phyloP scores from a whole-genome alignment of 768 basidiomycete genomes.

The Phlebiopsis gigantea region DNA sequence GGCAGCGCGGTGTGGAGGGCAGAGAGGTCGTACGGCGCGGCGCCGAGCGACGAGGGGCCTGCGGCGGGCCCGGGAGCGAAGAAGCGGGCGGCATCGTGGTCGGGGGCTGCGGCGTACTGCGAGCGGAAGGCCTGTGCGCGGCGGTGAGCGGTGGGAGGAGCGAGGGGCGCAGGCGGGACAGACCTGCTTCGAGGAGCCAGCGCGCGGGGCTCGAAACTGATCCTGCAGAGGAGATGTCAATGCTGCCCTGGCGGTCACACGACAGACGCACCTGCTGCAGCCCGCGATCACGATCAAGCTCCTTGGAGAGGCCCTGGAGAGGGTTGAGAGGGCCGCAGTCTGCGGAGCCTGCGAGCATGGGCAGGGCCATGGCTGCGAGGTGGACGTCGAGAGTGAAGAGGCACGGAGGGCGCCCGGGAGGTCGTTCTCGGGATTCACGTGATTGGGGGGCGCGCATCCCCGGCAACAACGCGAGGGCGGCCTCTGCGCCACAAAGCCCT shows the following conservation, averaged over 20 bases:
- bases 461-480: not conserved
- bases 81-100: constrained; percentile 69
- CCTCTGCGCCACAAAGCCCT: constrained; percentile 3
- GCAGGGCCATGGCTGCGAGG: constrained; percentile 57
- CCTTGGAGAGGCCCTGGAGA: constrained; percentile 72
- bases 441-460: not conserved
- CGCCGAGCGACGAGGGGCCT: constrained; percentile 26
- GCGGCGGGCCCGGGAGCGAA: constrained; percentile 24
- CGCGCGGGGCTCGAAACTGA: constrained; percentile 55
- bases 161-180: constrained; percentile 11
- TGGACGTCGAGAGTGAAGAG: constrained; percentile 3
- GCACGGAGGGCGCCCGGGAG: not conserved
- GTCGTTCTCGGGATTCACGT: constrained; percentile 2
- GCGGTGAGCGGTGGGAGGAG: not conserved
- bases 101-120: constrained; percentile 35
- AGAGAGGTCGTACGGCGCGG: constrained; percentile 53
- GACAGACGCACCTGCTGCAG: constrained; percentile 56
- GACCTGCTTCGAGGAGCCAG: constrained; percentile 63
- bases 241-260: not conserved
- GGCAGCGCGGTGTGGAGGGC: constrained; percentile 49
- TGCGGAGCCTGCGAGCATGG: constrained; percentile 69
- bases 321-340: constrained; percentile 88
- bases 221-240: constrained; percentile 42
- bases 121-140: constrained; percentile 53
- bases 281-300: constrained; percentile 75